Evolutionary conservation across 257 asterid genomes (phyloP).

Genomic region (Solanum arcanum): DNA sequence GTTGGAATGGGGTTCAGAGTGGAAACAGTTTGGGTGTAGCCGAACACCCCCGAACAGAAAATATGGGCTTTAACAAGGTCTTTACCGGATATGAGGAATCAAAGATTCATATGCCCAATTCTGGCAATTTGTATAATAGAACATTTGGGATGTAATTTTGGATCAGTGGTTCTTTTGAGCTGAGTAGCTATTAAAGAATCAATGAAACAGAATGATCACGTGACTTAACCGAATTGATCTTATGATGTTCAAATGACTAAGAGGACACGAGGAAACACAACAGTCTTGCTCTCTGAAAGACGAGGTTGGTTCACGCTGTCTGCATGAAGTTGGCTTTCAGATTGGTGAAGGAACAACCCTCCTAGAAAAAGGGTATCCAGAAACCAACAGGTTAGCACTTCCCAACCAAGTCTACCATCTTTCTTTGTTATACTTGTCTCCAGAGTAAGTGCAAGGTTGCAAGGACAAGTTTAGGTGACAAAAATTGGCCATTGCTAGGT

Average conservation of each 20-base stretch:
- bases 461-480: background rate
- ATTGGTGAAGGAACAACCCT: slow-evolving; percentile 66
- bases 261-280: background rate
- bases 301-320: slow-evolving; percentile 6
- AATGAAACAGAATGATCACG: slow-evolving; percentile 6
- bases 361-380: slow-evolving; percentile 36
- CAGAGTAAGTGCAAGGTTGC: background rate
- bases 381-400: slow-evolving; percentile 38
- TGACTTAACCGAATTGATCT: background rate
- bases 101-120: slow-evolving; percentile 50
- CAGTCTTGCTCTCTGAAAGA: background rate
- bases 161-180: slow-evolving; percentile 2
- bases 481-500: background rate
- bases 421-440: background rate
- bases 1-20: slow-evolving; percentile 62
- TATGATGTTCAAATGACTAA: background rate
- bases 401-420: background rate
- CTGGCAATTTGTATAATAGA: slow-evolving; percentile 58
- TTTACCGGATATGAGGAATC: slow-evolving; percentile 70
- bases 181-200: slow-evolving; percentile 2
- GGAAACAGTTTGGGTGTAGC: slow-evolving; percentile 56
- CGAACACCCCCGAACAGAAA: slow-evolving; percentile 57
- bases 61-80: slow-evolving; percentile 31
- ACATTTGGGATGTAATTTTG: slow-evolving; percentile 53
- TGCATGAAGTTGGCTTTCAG: slow-evolving; percentile 30